These are phyloP conservation scores for Trichophyton equinum DNA, from an alignment of 2,329 filamentous ascomycete species.

Conservation along the genomic window DNA sequence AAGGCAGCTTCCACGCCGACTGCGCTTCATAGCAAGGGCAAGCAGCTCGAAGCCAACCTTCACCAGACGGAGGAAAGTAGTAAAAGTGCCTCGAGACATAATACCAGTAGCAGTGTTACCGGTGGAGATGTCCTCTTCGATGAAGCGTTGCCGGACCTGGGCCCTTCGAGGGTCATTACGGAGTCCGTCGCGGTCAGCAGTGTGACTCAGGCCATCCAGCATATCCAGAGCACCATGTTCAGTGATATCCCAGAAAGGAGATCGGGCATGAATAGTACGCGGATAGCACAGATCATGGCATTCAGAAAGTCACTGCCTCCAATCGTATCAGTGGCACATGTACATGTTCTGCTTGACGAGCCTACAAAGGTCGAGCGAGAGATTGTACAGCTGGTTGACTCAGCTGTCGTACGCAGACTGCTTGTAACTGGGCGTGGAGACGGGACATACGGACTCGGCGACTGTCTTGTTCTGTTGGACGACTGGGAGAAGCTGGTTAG, in stretches of 20 bases:
- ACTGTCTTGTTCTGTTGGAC: slow-evolving; percentile 44
- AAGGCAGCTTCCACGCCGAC: slow-evolving; percentile 21
- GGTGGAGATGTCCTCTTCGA: slow-evolving; percentile 14
- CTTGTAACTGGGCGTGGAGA: slow-evolving; percentile 45
- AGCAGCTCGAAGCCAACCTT: slow-evolving; percentile 6
- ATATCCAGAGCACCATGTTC: slow-evolving; percentile 44
- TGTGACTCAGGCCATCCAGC: slow-evolving; percentile 42
- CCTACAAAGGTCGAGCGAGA: slow-evolving; percentile 49
- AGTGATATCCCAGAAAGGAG: slow-evolving; percentile 41
- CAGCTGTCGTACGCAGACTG: slow-evolving; percentile 42
- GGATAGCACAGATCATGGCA: slow-evolving; percentile 48
- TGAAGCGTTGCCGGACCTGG: slow-evolving; percentile 40
- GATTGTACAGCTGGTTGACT: slow-evolving; percentile 40
- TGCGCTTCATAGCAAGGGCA: not conserved
- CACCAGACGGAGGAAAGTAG: slow-evolving; percentile 12
- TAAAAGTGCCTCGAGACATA: slow-evolving; percentile 15
- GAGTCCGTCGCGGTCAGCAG: slow-evolving; percentile 35
- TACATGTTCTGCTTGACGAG: slow-evolving; percentile 45
- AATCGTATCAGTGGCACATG: slow-evolving; percentile 47
- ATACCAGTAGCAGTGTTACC: not conserved
- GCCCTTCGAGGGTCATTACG: slow-evolving; percentile 38
- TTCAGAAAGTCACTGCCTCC: slow-evolving; percentile 44
- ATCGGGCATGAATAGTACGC: slow-evolving; percentile 50
- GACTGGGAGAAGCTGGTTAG: slow-evolving; percentile 40
- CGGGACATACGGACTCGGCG: slow-evolving; percentile 44